A percentile compares a stretch with the other conserved stretches of the same genome.
These are phyloP conservation scores for Aspergillus awamori DNA, from an alignment of 2,329 filamentous ascomycete species.

Conservation along the genomic window DNA sequence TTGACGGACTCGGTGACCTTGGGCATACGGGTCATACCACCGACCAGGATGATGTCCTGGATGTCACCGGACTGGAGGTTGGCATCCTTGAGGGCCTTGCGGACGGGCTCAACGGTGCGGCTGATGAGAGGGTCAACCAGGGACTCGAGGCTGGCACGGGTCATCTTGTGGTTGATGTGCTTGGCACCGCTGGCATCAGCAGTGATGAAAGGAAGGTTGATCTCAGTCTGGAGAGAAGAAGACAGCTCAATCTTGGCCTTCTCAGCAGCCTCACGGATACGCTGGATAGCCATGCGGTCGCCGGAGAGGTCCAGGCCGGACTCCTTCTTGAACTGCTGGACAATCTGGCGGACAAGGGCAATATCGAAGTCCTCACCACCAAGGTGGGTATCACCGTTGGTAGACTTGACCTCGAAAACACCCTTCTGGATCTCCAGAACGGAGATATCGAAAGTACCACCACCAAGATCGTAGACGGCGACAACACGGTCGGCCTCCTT, in stretches of 20 bases:
- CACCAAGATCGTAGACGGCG: slow-evolving; percentile 96
- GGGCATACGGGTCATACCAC: slow-evolving; percentile 99
- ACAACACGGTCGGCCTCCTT: slow-evolving; percentile 89
- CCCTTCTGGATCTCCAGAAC: slow-evolving; percentile 96
- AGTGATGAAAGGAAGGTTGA: slow-evolving; percentile 98
- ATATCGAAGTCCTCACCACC: slow-evolving; percentile 99
- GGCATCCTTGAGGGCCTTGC: slow-evolving; percentile 96
- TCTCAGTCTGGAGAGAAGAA: slow-evolving; percentile 91
- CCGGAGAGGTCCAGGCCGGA: slow-evolving; percentile 84
- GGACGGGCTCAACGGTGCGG: slow-evolving; percentile 86
- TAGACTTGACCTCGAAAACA: slow-evolving; percentile 98
- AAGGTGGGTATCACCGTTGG: slow-evolving; percentile 97
- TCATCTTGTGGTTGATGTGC: slow-evolving; percentile 97
- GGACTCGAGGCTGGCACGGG: slow-evolving; percentile 86
- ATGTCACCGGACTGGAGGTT: slow-evolving; percentile 89
- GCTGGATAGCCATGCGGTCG: slow-evolving; percentile 98
- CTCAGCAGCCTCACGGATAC: slow-evolving; percentile 97
- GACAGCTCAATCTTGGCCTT: slow-evolving; percentile 99
- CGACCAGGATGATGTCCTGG: slow-evolving; percentile 95
- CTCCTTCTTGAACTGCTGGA: slow-evolving; percentile 95
- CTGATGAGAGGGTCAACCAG: slow-evolving; percentile 88
- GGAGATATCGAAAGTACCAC: slow-evolving; percentile 99
- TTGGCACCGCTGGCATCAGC: slow-evolving; percentile 93
- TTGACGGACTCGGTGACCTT: slow-evolving; percentile 97
- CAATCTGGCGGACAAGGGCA: slow-evolving; percentile 86